These are phyloP conservation scores for Pleurotus ostreatus DNA, from an alignment of 768 basidiomycete genomes.

Conservation along the genomic window DNA sequence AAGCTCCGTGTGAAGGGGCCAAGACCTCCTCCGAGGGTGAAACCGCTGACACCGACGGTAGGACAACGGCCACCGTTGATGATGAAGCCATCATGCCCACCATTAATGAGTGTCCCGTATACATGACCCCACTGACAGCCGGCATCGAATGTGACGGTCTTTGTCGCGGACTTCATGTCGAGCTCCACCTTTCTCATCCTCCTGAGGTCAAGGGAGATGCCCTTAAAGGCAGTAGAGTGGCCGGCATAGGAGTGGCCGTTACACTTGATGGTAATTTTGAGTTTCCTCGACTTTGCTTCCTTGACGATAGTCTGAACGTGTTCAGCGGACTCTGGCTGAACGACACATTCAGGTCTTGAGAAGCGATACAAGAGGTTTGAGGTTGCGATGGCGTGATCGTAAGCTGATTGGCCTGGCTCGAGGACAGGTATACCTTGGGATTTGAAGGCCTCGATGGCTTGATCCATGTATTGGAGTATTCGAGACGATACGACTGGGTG, in stretches of 20 bases:
- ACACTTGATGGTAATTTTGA: conserved; percentile 14
- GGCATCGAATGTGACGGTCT: conserved; percentile 13
- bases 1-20: conserved; percentile 14
- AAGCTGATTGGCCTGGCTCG: conserved; percentile 10
- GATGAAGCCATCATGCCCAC: conserved; percentile 10
- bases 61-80: conserved; percentile 15
- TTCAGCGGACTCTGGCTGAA: conserved; percentile 10
- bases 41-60: conserved; percentile 13
- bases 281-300: conserved; percentile 4
- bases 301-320: conserved; percentile 12
- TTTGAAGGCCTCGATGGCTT: conserved; percentile 2
- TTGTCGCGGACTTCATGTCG: conserved; percentile 7
- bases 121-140: conserved; percentile 15
- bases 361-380: conserved; percentile 15
- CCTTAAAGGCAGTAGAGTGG: conserved; percentile 13
- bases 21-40: conserved; percentile 13
- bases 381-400: conserved; percentile 13
- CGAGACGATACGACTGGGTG: no score
- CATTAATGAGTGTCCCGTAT: conserved; percentile 14
- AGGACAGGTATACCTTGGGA: conserved; percentile 8
- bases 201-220: conserved; percentile 13
- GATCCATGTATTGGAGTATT: no score
- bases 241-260: conserved; percentile 14
- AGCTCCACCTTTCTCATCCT: conserved; percentile 9
- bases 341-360: conserved; percentile 12